Conservation (phyloP, 2,329 filamentous ascomycete species). For the Epichloe baconii region DNA sequence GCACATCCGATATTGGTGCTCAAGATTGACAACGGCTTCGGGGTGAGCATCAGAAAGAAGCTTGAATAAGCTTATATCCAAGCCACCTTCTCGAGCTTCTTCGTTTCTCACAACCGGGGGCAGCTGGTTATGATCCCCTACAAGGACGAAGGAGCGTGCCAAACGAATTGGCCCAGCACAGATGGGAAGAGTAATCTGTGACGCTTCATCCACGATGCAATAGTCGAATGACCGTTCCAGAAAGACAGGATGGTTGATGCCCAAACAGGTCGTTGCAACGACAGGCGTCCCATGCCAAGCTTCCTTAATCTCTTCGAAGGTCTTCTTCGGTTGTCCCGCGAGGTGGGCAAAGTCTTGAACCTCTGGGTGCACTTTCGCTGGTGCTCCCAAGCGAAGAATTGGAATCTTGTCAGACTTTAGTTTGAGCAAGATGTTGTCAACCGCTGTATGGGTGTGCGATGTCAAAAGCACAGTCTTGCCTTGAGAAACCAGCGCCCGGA, state of each 20-base stretch:
- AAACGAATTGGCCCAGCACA: constrained; percentile 89
- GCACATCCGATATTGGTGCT: constrained; percentile 97
- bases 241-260: constrained; percentile 82
- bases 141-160: constrained; percentile 83
- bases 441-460: constrained; percentile 93
- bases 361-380: constrained; percentile 76
- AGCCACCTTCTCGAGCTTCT: constrained; percentile 68
- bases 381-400: constrained; percentile 73
- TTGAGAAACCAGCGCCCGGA: constrained; percentile 74
- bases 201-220: constrained; percentile 96
- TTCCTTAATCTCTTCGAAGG: constrained; percentile 70
- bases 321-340: constrained; percentile 57
- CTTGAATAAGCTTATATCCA: constrained; percentile 91
- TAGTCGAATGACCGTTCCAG: constrained; percentile 87
- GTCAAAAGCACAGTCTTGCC: constrained; percentile 88
- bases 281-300: constrained; percentile 79
- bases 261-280: constrained; percentile 89
- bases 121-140: constrained; percentile 92
- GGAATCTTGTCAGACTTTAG: constrained; percentile 65
- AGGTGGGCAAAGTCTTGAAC: constrained; percentile 77
- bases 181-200: constrained; percentile 90
- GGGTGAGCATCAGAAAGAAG: constrained; percentile 82
- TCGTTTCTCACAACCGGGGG: constrained; percentile 95
- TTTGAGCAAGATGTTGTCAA: constrained; percentile 95
- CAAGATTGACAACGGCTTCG: constrained; percentile 74